Base-by-base conservation (phyloP, 2,329 filamentous ascomycete species). In the Pseudogymnoascus sp. region DNA sequence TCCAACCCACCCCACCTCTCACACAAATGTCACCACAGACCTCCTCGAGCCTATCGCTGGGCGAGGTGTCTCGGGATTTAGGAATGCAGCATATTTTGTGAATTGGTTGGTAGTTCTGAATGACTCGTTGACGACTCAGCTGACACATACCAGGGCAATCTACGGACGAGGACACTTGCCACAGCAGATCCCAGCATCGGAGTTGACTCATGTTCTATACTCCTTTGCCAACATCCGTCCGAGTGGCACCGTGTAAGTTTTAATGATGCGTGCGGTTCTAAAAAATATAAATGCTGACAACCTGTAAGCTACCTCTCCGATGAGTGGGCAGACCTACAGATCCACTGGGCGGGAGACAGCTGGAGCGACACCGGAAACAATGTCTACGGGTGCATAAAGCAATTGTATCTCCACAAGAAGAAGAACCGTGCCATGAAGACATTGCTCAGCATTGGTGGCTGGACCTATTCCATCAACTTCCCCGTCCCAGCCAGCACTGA, bases 391-490 rank as follows among this genome's bases (percentile, higher is more conserved):
- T 89, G 86, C 71, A 74, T 90, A 59, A 93, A 93, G 77, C 89
- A 93, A 70, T 78, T 94, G 1, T 90, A 83, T 71, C 76, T 89
- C 6, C 78, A 90, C 45, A 95, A 95, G 76, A 85, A 91, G 73
- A 75, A 80, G 65, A 86, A 95, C 74, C 85, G 90, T n/a, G 83
- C 90, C 60, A 73, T 95, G 60, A 93, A 93, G 72, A 80, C 88
- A 1, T 78, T 94, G 26, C 80, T 95, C 6, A 89, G 84, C 59
- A 90, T 95, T 66, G 91, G 91, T 60, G 91, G 91, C 31, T 94
- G 89, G 89, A 91, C 88, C 0, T 93, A 90, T 74, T 91, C 89
- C 1, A 77, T 81, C 68, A 90, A 91, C 73, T 93, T 96, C 71
- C 79, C 89, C 0, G 77, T 78, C 1, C 86, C 87, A 0, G 84